Percentiles rank a stretch among this genome's conserved stretches.
Evolutionary conservation across 106 monocot genomes (phyloP).

Genomic region (Dioscorea zingiberensis): DNA sequence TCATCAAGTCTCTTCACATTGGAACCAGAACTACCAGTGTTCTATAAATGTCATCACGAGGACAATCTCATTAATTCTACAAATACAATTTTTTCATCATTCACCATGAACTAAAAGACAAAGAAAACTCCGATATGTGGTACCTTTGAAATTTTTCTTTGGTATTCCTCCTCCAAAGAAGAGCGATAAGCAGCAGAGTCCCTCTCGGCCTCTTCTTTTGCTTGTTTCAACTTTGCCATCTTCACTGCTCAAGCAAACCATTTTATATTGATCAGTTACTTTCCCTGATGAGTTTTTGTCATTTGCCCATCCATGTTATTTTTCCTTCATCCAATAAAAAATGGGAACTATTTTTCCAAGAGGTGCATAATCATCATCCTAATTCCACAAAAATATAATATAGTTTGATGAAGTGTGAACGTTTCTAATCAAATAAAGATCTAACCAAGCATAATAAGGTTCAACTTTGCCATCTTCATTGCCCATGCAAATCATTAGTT

Average conservation of each 20-base stretch:
- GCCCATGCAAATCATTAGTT: no score
- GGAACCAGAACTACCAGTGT: slow-evolving; percentile 25
- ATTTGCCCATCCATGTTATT: no score
- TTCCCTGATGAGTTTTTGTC: background rate
- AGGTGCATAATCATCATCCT: no score
- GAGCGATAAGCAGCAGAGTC: slow-evolving; percentile 27
- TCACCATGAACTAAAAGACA: background rate
- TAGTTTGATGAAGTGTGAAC: no score
- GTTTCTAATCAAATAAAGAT: no score
- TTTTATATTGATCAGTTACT: background rate
- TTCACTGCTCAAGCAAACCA: slow-evolving; percentile 22
- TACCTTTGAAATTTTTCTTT: slow-evolving; percentile 31
- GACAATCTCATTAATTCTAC: no score
- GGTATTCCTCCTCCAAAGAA: slow-evolving; percentile 30
- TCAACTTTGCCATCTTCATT: no score
- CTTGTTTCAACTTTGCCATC: slow-evolving; percentile 27
- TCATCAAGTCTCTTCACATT: slow-evolving; percentile 36
- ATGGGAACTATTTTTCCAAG: background rate
- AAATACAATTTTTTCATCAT: background rate
- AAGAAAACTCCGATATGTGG: background rate
- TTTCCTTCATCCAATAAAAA: background rate
- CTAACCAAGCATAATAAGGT: no score
- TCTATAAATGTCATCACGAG: slow-evolving; percentile 1
- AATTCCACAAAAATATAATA: no score
- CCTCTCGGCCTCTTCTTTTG: slow-evolving; percentile 33